A percentile compares a stretch with the other conserved stretches of the same genome.
phyloP scores from a whole-genome alignment of 1,284 basidiomycete genomes.

The Boletus subluridellus region DNA sequence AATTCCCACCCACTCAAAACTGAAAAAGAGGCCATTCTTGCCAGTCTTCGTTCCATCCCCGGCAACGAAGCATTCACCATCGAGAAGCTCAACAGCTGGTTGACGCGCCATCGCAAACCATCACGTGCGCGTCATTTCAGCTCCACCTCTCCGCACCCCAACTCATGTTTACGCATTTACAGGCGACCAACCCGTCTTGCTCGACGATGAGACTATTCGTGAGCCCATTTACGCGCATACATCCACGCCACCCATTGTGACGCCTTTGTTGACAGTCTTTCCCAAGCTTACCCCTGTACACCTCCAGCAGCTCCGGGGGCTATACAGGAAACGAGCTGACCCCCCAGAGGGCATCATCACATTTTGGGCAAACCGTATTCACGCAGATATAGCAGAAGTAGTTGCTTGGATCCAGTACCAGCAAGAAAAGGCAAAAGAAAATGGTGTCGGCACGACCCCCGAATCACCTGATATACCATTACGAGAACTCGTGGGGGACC shows the following conservation, averaged over 20 bases:
- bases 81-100: slow-evolving; percentile 24
- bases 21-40: slow-evolving; percentile 22
- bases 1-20: slow-evolving; percentile 11
- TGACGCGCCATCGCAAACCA: slow-evolving; percentile 23
- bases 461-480: slow-evolving; percentile 15
- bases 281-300: slow-evolving; percentile 25
- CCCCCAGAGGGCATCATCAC: slow-evolving; percentile 26
- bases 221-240: slow-evolving; percentile 1
- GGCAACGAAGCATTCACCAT: slow-evolving; percentile 24
- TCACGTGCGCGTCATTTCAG: not conserved
- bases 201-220: slow-evolving; percentile 30
- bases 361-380: slow-evolving; percentile 28
- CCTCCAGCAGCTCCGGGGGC: slow-evolving; percentile 21
- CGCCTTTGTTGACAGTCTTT: slow-evolving; percentile 20
- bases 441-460: not conserved
- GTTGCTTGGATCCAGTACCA: slow-evolving; percentile 31
- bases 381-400: slow-evolving; percentile 23
- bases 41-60: slow-evolving; percentile 17
- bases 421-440: slow-evolving; percentile 24
- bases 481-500: not conserved
- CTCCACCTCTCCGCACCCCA: not conserved
- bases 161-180: not conserved
- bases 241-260: not conserved
- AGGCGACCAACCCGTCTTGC: slow-evolving; percentile 1
- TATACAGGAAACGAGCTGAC: slow-evolving; percentile 15